Base-by-base conservation (phyloP, 345 rosid genomes). In the Brassica incana region DNA sequence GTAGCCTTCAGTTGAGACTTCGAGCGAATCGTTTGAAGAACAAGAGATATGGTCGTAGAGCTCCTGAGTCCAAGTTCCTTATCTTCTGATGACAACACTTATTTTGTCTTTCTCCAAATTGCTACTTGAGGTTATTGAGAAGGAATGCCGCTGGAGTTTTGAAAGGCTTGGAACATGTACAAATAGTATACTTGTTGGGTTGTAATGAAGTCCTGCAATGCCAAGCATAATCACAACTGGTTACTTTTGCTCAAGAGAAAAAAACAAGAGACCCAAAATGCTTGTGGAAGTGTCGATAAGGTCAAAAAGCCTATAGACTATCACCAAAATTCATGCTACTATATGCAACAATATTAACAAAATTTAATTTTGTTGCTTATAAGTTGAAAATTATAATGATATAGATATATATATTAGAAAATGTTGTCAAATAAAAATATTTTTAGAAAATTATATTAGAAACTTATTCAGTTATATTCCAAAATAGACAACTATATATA, bases 111-210 rank as follows among this genome's bases (percentile, higher is more conserved):
- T 8, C 65, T 61, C 65, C 36, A 61, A 61, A 27, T 61, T 61
- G 65, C 65, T 61, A 3, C 65, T 61, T 61, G 65, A 61, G 16
- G 65, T 61, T 61, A 61, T 61, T 61, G 65, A 61, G 65, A 61
- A 61, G 36, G 65, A 35, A 61, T 61, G 65, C 65, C 65, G 25
- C 10, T 27, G 65, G 36, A 61, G 35, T 33, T 61, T 61, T 2
- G 65, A 61, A 61, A 61, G 11, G 65, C 65, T 61, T 61, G 65
- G 65, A 12, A 61, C 65, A 12, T 61, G 65, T 61, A 61, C 16
- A 61, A 61, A 61, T 11, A 61, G 65, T 61, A 61, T 61, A 61
- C 65, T 61, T 61, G 65, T 61, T 27, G 67, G 67, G 67, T 63
- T 63, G 20, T 63, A 63, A 63, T 30, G 67, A 63, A 63, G 9